These are phyloP conservation scores for Lolium perenne DNA, from an alignment of 176 grass and related monocot genomes.

Conservation along the genomic window DNA sequence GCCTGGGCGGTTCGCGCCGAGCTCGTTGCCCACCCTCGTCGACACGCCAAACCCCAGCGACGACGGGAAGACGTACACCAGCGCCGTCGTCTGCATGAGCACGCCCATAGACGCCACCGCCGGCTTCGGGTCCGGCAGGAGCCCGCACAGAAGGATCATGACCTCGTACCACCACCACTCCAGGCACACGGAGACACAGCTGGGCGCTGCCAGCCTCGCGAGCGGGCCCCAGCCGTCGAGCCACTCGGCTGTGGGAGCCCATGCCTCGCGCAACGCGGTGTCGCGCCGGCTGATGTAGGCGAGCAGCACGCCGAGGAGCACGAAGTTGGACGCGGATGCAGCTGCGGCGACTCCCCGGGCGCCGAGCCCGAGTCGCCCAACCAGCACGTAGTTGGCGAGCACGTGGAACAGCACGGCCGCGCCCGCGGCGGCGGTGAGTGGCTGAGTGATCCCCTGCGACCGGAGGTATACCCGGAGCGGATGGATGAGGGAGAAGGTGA, in stretches of 20 bases:
- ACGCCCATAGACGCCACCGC: constrained; percentile 98
- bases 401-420: constrained; percentile 63
- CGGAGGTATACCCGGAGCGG: constrained; percentile 94
- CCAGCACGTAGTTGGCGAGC: constrained; percentile 70
- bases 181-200: constrained; percentile 91
- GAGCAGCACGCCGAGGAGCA: constrained; percentile 62
- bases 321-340: constrained; percentile 77
- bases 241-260: constrained; percentile 55
- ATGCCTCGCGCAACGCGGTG: constrained; percentile 21
- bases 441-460: constrained; percentile 78
- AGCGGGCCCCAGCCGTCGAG: constrained; percentile 73
- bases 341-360: constrained; percentile 70
- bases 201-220: constrained; percentile 63
- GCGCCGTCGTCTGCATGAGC: constrained; percentile 96
- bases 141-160: constrained; percentile 94
- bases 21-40: constrained; percentile 90
- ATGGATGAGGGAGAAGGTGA: constrained; percentile 91
- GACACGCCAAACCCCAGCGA: constrained; percentile 85
- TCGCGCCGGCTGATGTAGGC: constrained; percentile 44
- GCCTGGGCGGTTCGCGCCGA: constrained; percentile 77
- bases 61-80: constrained; percentile 94
- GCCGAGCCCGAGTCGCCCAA: constrained; percentile 60
- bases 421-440: constrained; percentile 61
- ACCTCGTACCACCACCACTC: constrained; percentile 99
- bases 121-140: constrained; percentile 78